Percentiles rank a stretch among this genome's conserved stretches.
Evolutionary conservation across 352 stramenopile genomes (phyloP).

Genomic region (Globisporangium ultimum): DNA sequence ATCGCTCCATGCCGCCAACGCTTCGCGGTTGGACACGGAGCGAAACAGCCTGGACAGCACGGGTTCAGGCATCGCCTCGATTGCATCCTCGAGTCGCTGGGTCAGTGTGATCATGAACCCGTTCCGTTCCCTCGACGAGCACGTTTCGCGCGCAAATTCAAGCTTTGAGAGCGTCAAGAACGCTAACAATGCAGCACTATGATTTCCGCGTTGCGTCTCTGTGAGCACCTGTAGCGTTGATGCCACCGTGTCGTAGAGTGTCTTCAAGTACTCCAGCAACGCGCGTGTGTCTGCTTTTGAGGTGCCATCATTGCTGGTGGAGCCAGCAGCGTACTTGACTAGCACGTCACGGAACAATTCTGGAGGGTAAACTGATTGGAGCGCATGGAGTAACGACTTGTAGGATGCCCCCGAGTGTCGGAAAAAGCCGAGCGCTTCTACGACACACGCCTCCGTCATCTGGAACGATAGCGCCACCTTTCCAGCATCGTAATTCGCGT

Average conservation of each 20-base stretch:
- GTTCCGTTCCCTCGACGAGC: constrained; percentile 25
- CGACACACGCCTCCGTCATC: constrained; percentile 17
- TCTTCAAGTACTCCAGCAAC: constrained; percentile 11
- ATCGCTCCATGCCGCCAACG: neutral
- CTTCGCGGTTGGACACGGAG: constrained; percentile 12
- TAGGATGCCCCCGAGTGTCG: constrained; percentile 19
- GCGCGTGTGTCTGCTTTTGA: neutral
- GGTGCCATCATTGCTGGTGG: neutral
- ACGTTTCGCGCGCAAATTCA: constrained; percentile 51
- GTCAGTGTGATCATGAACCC: constrained; percentile 37
- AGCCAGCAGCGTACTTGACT: constrained; percentile 1
- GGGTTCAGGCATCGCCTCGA: constrained; percentile 29
- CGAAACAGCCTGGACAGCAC: constrained; percentile 32
- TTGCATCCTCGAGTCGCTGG: constrained; percentile 31
- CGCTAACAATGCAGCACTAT: constrained; percentile 10
- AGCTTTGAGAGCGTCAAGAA: constrained; percentile 30
- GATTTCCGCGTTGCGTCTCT: neutral
- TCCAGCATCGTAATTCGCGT: neutral
- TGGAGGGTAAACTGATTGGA: constrained; percentile 26
- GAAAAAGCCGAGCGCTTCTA: constrained; percentile 31
- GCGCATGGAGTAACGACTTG: constrained; percentile 17
- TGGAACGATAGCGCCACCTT: constrained; percentile 10
- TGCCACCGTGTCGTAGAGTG: constrained; percentile 6
- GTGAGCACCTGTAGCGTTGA: constrained; percentile 3
- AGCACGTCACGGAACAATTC: constrained; percentile 23